Conservation (phyloP, 345 rosid genomes). For the Murraya koenigii region DNA sequence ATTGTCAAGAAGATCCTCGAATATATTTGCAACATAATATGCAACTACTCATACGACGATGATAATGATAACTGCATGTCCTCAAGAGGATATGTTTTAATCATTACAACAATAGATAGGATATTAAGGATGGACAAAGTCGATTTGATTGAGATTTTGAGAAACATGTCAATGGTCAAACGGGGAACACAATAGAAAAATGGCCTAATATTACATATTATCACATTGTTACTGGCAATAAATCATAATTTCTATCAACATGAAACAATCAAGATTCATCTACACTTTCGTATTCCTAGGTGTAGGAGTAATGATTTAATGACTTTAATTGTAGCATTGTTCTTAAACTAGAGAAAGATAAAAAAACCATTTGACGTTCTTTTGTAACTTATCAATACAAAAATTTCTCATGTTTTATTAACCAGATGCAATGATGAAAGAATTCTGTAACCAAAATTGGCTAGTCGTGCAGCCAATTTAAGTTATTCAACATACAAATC, state of each 20-base stretch:
- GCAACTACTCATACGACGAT: not conserved
- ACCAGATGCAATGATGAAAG: not conserved
- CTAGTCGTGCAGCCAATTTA: not conserved
- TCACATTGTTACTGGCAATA: not conserved
- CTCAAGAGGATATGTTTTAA: not conserved
- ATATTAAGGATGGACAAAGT: not conserved
- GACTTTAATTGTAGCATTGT: not conserved
- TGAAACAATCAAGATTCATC: not conserved
- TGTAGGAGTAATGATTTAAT: not conserved
- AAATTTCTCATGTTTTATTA: too few species aligned
- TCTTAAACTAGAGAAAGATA: not conserved
- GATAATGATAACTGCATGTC: not conserved
- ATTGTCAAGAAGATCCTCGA: not conserved
- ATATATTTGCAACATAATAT: not conserved
- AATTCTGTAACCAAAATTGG: not conserved
- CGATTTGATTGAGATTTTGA: not conserved
- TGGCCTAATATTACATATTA: not conserved
- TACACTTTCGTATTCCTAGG: not conserved
- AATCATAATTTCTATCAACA: not conserved
- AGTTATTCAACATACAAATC: not conserved
- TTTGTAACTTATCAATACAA: not conserved
- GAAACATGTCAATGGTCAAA: not conserved
- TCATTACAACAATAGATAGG: not conserved
- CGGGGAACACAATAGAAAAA: not conserved
- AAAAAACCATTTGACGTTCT: not conserved